Conservation (phyloP, 495 filamentous ascomycete species). For the Trichocladium uniseriatum region DNA sequence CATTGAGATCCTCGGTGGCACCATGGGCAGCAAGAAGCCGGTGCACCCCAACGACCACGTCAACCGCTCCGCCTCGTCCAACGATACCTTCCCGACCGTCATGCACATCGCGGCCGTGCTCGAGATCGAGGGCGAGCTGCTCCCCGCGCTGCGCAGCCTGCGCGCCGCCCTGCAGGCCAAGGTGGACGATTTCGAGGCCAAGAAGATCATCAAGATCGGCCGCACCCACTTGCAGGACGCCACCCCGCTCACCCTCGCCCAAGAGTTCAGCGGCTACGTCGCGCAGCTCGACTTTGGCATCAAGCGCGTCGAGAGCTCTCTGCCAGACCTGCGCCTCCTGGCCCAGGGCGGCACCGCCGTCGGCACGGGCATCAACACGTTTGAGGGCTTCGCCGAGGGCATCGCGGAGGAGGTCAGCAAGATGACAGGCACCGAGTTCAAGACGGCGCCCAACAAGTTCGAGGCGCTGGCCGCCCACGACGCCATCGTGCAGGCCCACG, state of each 20-base stretch:
- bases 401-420: slow-evolving; percentile 84
- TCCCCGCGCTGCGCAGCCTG: slow-evolving; percentile 74
- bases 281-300: slow-evolving; percentile 86
- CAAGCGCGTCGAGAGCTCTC: slow-evolving; percentile 69
- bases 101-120: slow-evolving; percentile 98
- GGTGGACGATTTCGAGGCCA: slow-evolving; percentile 74
- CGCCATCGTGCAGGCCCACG: slow-evolving; percentile 86
- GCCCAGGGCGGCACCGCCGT: slow-evolving; percentile 97
- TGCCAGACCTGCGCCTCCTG: slow-evolving; percentile 77
- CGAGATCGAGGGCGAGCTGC: slow-evolving; percentile 75
- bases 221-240: slow-evolving; percentile 97
- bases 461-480: slow-evolving; percentile 97
- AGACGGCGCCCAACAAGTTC: slow-evolving; percentile 98
- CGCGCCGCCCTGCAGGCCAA: slow-evolving; percentile 78
- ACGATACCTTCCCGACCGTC: slow-evolving; percentile 98
- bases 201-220: slow-evolving; percentile 94
- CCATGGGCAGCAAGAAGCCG: slow-evolving; percentile 92
- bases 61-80: slow-evolving; percentile 97
- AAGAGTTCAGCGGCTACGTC: slow-evolving; percentile 97
- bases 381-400: slow-evolving; percentile 86
- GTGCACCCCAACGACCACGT: slow-evolving; percentile 99
- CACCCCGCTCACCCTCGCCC: slow-evolving; percentile 88
- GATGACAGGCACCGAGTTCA: slow-evolving; percentile 87
- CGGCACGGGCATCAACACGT: slow-evolving; percentile 95
- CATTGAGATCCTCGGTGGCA: slow-evolving; percentile 92